phyloP scores from a whole-genome alignment of 306 rosid genomes.

The Astragalus glycyphyllos region DNA sequence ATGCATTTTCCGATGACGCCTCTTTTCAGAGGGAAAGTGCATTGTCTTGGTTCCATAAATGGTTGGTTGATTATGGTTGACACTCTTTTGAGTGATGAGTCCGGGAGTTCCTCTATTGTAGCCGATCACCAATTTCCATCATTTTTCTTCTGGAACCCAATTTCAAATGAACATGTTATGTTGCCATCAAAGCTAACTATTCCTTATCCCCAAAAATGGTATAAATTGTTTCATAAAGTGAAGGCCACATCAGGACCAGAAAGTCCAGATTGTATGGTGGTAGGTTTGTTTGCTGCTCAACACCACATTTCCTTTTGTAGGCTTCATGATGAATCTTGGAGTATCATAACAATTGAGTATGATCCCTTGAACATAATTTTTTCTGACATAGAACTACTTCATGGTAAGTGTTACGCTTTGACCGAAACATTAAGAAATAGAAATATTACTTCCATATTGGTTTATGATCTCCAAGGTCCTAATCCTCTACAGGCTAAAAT shows the following conservation, averaged over 20 bases:
- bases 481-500: not conserved
- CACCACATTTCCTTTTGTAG: slow-evolving; percentile 2
- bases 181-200: not conserved
- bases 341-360: not conserved
- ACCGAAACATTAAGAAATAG: not conserved
- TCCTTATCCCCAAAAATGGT: no score
- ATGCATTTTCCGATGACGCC: not conserved
- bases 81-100: not conserved
- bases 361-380: not conserved
- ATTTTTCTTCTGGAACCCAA: slow-evolving; percentile 10
- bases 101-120: no score
- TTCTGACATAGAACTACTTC: not conserved
- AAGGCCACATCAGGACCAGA: not conserved
- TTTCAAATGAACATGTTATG: not conserved
- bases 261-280: not conserved
- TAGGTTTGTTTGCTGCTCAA: not conserved
- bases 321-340: not conserved
- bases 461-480: not conserved
- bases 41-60: not conserved
- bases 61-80: not conserved
- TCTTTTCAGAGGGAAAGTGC: not conserved
- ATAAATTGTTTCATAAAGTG: not conserved
- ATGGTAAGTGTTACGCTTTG: slow-evolving; percentile 1
- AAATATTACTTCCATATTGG: not conserved
- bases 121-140: not conserved